Evolutionary conservation across 2,329 filamentous ascomycete genomes (phyloP).

Genomic region (Xylariaceae sp.): DNA sequence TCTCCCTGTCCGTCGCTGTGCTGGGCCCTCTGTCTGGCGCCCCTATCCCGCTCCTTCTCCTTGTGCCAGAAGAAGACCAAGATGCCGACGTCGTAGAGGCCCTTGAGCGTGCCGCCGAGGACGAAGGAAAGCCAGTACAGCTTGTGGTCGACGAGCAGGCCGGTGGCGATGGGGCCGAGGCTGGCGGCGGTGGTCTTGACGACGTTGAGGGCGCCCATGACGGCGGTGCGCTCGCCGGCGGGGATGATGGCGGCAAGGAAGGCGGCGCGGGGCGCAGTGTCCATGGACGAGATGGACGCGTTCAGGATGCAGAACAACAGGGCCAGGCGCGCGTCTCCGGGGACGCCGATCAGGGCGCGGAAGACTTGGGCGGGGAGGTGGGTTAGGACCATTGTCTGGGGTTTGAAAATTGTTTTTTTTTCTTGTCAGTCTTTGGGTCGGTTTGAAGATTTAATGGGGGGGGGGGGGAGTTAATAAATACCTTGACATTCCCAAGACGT

Average conservation of each 20-base stretch:
- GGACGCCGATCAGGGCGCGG: conserved; percentile 56
- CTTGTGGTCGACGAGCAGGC: conserved; percentile 50
- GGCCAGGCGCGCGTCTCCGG: conserved; percentile 46
- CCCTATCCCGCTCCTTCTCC: conserved; percentile 10
- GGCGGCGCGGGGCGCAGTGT: conserved; percentile 62
- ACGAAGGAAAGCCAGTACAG: conserved; percentile 60
- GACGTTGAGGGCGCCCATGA: conserved; percentile 66
- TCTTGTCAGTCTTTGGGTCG: too few species aligned
- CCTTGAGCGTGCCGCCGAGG: conserved; percentile 58
- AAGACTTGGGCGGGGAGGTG: conserved; percentile 65
- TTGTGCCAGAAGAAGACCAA: conserved; percentile 40
- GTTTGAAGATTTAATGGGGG: too few species aligned
- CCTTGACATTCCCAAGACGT: conserved; percentile 57
- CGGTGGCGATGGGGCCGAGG: conserved; percentile 58
- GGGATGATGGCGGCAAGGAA: conserved; percentile 63
- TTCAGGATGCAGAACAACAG: conserved; percentile 58
- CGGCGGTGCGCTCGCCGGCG: conserved; percentile 61
- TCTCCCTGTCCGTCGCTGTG: conserved; percentile 7
- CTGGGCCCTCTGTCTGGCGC: conserved; percentile 7
- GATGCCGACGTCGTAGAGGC: conserved; percentile 54
- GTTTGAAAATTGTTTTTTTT: too few species aligned
- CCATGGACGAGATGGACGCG: conserved; percentile 61
- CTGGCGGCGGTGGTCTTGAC: conserved; percentile 61
- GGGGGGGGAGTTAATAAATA: conserved; percentile 35
- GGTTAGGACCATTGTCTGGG: conserved; percentile 71